A percentile compares a stretch with the other conserved stretches of the same genome.
phyloP scores from a whole-genome alignment of 805 yeast genomes.

The Starmerella tilneyi region DNA sequence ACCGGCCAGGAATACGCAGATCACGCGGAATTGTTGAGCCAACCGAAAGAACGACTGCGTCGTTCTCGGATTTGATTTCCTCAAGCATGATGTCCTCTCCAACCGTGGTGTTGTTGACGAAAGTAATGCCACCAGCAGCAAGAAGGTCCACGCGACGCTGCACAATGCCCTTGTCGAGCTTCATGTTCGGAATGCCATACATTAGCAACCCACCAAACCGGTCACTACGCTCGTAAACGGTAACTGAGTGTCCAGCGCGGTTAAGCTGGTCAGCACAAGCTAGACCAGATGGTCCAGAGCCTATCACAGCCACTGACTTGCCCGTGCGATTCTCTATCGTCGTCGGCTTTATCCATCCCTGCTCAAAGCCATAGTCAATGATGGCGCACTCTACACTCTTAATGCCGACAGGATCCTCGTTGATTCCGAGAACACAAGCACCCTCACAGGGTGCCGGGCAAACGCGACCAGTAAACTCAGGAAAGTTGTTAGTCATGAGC shows the following conservation, averaged over 20 bases:
- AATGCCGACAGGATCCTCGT: conserved; percentile 91
- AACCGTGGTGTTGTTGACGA: conserved; percentile 64
- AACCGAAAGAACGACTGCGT: conserved; percentile 83
- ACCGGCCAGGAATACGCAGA: conserved; percentile 87
- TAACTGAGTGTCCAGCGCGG: conserved; percentile 87
- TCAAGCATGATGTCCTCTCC: conserved; percentile 74
- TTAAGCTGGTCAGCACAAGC: conserved; percentile 96
- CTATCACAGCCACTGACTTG: conserved; percentile 72
- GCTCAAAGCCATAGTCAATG: conserved; percentile 89
- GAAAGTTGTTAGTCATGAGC: conserved; percentile 95
- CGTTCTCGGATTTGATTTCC: conserved; percentile 52
- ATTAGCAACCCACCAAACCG: conserved; percentile 93
- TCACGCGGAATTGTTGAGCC: conserved; percentile 97
- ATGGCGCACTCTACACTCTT: conserved; percentile 93
- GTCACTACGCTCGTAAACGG: conserved; percentile 88
- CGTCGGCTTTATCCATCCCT: conserved; percentile 87
- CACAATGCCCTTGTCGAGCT: conserved; percentile 83
- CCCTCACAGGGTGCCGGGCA: conserved; percentile 99
- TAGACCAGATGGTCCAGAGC: conserved; percentile 96
- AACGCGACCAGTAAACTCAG: conserved; percentile 94
- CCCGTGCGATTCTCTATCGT: conserved; percentile 79
- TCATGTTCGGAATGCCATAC: conserved; percentile 99
- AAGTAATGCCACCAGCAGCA: conserved; percentile 80
- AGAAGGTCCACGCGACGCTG: conserved; percentile 86
- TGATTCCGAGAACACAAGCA: conserved; percentile 87